Base-by-base conservation (phyloP, 208 protist species). In the Angomonas deanei region DNA sequence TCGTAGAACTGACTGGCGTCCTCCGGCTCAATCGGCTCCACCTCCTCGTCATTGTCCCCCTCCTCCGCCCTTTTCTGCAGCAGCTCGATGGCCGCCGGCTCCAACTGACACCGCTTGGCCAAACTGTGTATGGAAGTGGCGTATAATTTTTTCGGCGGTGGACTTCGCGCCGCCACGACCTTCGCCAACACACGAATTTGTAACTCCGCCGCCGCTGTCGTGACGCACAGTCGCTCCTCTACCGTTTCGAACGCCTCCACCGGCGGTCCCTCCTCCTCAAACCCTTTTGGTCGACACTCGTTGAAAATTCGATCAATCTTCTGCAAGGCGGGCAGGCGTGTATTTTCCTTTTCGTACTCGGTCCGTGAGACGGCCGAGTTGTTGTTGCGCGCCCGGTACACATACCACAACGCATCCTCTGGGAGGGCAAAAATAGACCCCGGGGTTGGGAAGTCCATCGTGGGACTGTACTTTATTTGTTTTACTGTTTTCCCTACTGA, bases 11-110 rank as follows among this genome's bases (percentile, higher is more conserved):
- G 23, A 6, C 21, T 24, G 26, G 28, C 26, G 26, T 33, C 50
- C 50, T 56, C 50, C 0, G 10, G 30, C 23, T 70, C 71, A 15
- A 71, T 42, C 21, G 49, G 33, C 13, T 70, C 70, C 19, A 50
- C 36, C 23, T 71, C 71, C 26, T 76, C 70, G 17, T 70, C 70
- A 4, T 56, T 47, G 27, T 6, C 33, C 10, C 24, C 50, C 15
- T 50, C 42, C 8, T 50, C 42, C 19, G 23, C 4, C 23, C 23
- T 50, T 5, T 19, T 50, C 23, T 50, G 17, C 3, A 50, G 4
- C 42, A 56, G 6, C 15, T 56, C 3, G 3, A 8, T 3, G 5
- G 31, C 50, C 21, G 4, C 24, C 15, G 5, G 5, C 11, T 28
- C 50, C 10, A 24, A 6, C n/a, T 24, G 23, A n/a, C 50, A 32